These are phyloP conservation scores for Rhinocladiella similis DNA, from an alignment of 2,329 filamentous ascomycete genomes.

Conservation along the genomic window DNA sequence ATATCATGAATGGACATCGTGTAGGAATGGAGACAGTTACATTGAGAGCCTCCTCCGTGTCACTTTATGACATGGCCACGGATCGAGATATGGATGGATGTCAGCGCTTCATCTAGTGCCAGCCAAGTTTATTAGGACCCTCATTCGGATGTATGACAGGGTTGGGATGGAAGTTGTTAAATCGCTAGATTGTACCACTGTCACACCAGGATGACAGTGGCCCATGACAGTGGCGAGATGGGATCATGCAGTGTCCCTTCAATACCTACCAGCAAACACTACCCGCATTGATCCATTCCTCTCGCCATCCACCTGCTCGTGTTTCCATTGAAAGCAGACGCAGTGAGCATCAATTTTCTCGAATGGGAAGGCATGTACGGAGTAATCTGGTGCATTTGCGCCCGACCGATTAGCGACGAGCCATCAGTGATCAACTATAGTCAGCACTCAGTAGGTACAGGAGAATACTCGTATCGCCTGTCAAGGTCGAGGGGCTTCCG, in stretches of 20 bases:
- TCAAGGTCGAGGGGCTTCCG: too few relatives aligned
- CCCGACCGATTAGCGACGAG: slow-evolving; percentile 15
- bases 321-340: too few relatives aligned
- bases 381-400: slow-evolving; percentile 18
- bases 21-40: background rate
- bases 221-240: too few relatives aligned
- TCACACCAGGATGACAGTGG: background rate
- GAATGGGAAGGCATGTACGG: background rate
- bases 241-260: background rate
- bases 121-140: background rate
- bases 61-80: background rate
- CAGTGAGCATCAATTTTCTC: background rate
- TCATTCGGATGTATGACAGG: background rate
- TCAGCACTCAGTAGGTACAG: too few relatives aligned
- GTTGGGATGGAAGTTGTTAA: background rate
- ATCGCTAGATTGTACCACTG: slow-evolving; percentile 1
- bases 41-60: background rate
- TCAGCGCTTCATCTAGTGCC: background rate
- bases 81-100: background rate
- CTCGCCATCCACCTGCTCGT: background rate
- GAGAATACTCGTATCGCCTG: background rate
- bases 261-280: background rate
- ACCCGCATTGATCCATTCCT: background rate
- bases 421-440: slow-evolving; percentile 5
- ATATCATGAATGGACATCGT: too few relatives aligned